Percentiles rank a stretch among this genome's conserved stretches.
These are phyloP conservation scores for Hypoxylon subgilvum DNA, from an alignment of 495 filamentous ascomycete species.

Conservation along the genomic window DNA sequence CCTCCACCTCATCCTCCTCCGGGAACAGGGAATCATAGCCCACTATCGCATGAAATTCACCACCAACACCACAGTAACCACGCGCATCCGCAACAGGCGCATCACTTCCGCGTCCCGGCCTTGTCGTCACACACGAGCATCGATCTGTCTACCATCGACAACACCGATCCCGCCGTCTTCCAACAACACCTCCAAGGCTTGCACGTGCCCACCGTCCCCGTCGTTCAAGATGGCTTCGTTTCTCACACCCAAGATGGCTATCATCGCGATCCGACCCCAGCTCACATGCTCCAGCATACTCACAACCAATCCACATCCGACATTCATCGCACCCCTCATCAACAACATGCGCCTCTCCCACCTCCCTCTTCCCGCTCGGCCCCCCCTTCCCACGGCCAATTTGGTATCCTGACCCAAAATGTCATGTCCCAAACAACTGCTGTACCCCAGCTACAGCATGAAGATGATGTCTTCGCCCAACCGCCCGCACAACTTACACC, in stretches of 20 bases:
- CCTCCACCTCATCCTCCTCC: constrained; percentile 9
- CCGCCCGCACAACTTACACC: constrained; percentile 28
- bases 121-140: constrained; percentile 50
- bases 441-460: constrained; percentile 47
- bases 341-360: constrained; percentile 39
- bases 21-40: constrained; percentile 8
- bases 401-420: constrained; percentile 53
- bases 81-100: constrained; percentile 29
- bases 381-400: constrained; percentile 42
- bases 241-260: constrained; percentile 40
- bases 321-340: constrained; percentile 44
- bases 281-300: constrained; percentile 37
- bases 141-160: constrained; percentile 45
- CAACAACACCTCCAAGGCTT: constrained; percentile 49
- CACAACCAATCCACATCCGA: constrained; percentile 39
- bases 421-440: constrained; percentile 45
- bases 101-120: constrained; percentile 34
- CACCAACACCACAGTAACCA: constrained; percentile 34
- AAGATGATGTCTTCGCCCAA: constrained; percentile 36
- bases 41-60: constrained; percentile 30
- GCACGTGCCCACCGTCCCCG: constrained; percentile 45
- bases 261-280: constrained; percentile 34
- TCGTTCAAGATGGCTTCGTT: constrained; percentile 48
- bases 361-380: constrained; percentile 43
- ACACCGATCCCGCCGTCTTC: constrained; percentile 41